These are phyloP conservation scores for Diaporthe citri DNA, from an alignment of 2,329 filamentous ascomycete species.

Conservation along the genomic window DNA sequence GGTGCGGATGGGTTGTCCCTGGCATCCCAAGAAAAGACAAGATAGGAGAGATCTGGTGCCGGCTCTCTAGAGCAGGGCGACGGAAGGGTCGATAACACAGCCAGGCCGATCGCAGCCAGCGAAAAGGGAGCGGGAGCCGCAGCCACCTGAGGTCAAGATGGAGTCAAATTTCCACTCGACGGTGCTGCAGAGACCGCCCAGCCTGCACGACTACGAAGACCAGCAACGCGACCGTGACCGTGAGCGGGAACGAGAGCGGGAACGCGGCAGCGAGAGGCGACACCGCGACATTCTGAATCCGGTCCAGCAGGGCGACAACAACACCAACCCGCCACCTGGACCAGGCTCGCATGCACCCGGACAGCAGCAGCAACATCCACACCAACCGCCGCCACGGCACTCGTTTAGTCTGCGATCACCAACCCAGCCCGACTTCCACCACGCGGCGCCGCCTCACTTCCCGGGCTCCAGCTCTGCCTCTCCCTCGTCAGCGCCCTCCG, in stretches of 20 bases:
- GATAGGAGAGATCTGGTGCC: constrained; percentile 34
- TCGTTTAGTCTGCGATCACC: constrained; percentile 65
- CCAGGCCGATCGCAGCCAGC: not conserved
- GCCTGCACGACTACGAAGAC: constrained; percentile 54
- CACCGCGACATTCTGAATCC: constrained; percentile 63
- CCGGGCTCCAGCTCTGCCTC: constrained; percentile 47
- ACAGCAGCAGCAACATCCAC: constrained; percentile 18
- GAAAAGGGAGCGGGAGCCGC: not conserved
- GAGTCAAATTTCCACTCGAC: constrained; percentile 64
- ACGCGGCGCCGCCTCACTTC: constrained; percentile 44
- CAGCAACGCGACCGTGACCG: constrained; percentile 45
- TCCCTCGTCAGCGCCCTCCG: constrained; percentile 42
- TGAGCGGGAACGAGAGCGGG: constrained; percentile 34
- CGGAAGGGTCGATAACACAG: not conserved
- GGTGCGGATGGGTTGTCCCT: constrained; percentile 39
- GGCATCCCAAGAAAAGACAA: constrained; percentile 23
- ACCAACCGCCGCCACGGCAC: constrained; percentile 51
- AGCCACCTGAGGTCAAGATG: constrained; percentile 49
- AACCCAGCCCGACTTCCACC: constrained; percentile 57
- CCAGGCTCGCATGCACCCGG: constrained; percentile 8
- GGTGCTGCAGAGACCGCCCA: constrained; percentile 61
- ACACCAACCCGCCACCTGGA: constrained; percentile 36
- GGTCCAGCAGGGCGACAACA: constrained; percentile 41
- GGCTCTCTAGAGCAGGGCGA: constrained; percentile 23
- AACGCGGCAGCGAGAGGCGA: constrained; percentile 47